Percentiles rank a stretch among this genome's conserved stretches.
phyloP scores from a whole-genome alignment of 768 basidiomycete genomes.

The Kwoniella botswanensis region DNA sequence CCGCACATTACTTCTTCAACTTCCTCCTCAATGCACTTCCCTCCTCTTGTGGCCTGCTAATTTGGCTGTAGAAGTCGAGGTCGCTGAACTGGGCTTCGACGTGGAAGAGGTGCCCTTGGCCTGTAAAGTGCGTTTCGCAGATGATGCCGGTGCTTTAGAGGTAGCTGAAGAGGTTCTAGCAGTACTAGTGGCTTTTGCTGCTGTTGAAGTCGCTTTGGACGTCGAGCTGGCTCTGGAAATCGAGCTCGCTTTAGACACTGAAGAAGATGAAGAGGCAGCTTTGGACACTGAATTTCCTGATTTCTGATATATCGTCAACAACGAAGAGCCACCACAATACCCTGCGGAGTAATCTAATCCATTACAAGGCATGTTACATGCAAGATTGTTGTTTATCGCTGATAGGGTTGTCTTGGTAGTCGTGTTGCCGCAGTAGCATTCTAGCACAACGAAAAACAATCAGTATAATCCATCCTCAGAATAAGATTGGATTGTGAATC shows the following conservation, averaged over 20 bases:
- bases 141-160: neutral
- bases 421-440: constrained; percentile 29
- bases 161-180: constrained; percentile 5
- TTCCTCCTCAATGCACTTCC: neutral
- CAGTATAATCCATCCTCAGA: neutral
- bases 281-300: constrained; percentile 4
- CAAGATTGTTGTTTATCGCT: constrained; percentile 8
- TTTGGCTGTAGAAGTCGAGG: neutral
- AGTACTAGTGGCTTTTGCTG: neutral
- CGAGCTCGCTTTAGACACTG: neutral
- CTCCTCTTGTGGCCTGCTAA: constrained; percentile 10
- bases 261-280: neutral
- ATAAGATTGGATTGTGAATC: neutral
- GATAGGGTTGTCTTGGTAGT: constrained; percentile 15
- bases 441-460: neutral
- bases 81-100: constrained; percentile 2
- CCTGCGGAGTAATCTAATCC: constrained; percentile 25
- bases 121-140: constrained; percentile 2
- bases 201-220: constrained; percentile 6
- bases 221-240: neutral
- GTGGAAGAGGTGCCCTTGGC: neutral
- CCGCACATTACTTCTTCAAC: neutral
- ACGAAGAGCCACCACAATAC: constrained; percentile 31
- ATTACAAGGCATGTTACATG: constrained; percentile 23
- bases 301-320: constrained; percentile 34